Conservation (phyloP, 257 asterid genomes). For the Cruciata laevipes region DNA sequence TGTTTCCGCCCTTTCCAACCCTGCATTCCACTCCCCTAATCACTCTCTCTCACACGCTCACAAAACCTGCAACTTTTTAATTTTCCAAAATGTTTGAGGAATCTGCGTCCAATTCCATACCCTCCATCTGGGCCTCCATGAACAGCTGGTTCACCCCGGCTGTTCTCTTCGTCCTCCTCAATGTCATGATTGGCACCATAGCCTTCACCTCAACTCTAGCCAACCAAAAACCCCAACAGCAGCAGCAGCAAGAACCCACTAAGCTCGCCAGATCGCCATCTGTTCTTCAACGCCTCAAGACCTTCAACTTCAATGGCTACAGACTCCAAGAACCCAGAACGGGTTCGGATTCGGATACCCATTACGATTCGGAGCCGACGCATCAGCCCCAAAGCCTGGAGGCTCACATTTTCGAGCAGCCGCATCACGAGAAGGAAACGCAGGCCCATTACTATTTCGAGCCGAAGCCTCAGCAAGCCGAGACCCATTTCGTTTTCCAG, state of each 20-base stretch:
- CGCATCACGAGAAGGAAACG: constrained; percentile 10
- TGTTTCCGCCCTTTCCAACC: constrained; percentile 13
- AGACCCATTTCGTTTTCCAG: constrained; percentile 7
- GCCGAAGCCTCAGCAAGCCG: constrained; percentile 2
- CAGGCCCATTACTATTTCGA: constrained; percentile 25
- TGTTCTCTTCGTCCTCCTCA: constrained; percentile 69
- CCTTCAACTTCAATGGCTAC: constrained; percentile 36
- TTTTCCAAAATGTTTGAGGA: constrained; percentile 48
- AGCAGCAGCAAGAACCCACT: constrained; percentile 16
- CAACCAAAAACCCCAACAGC: constrained; percentile 32
- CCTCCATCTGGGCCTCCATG: constrained; percentile 72
- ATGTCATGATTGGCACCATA: constrained; percentile 73
- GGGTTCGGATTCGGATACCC: constrained; percentile 30
- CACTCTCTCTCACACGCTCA: constrained; percentile 6
- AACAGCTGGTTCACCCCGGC: constrained; percentile 90
- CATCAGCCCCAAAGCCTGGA: constrained; percentile 25
- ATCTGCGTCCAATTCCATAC: constrained; percentile 42
- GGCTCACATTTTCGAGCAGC: constrained; percentile 29
- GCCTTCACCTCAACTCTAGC: constrained; percentile 52
- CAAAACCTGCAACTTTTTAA: neutral
- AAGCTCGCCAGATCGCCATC: constrained; percentile 45
- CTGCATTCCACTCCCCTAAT: constrained; percentile 16
- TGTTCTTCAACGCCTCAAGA: constrained; percentile 63
- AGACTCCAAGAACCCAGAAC: constrained; percentile 40
- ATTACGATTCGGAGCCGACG: constrained; percentile 19